These are phyloP conservation scores for Candida ovalis DNA, from an alignment of 805 yeast genomes.

Conservation along the genomic window DNA sequence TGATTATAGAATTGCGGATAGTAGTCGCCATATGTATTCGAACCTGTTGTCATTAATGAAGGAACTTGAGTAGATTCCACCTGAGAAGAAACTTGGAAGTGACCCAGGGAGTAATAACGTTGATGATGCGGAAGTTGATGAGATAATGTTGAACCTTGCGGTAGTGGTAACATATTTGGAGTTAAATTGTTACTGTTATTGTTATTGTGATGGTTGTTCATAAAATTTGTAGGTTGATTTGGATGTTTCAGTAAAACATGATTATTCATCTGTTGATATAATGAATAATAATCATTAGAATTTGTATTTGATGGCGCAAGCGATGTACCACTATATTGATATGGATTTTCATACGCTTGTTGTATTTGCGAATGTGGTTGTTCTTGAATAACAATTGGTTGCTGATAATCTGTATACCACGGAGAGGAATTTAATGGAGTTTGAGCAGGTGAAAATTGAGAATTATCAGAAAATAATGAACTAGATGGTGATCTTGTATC, in stretches of 20 bases:
- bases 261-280: conserved; percentile 15
- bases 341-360: conserved; percentile 24
- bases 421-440: conserved; percentile 25
- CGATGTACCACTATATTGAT: conserved; percentile 19
- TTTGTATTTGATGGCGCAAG: conserved; percentile 8
- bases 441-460: conserved; percentile 23
- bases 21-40: conserved; percentile 4
- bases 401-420: conserved; percentile 18
- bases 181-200: not conserved
- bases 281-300: conserved; percentile 13
- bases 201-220: not conserved
- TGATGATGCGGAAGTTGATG: conserved; percentile 7
- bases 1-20: conserved; percentile 9
- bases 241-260: conserved; percentile 7
- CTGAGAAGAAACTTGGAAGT: not conserved
- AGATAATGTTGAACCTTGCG: not conserved
- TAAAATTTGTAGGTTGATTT: not conserved
- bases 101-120: conserved; percentile 18
- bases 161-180: conserved; percentile 3
- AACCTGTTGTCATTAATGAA: conserved; percentile 14
- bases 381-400: conserved; percentile 1
- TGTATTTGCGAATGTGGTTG: conserved; percentile 7
- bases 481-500: conserved; percentile 20
- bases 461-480: conserved; percentile 17
- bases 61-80: conserved; percentile 5